phyloP scores from a whole-genome alignment of 805 yeast species.

The Wickerhamiella azymoides region DNA sequence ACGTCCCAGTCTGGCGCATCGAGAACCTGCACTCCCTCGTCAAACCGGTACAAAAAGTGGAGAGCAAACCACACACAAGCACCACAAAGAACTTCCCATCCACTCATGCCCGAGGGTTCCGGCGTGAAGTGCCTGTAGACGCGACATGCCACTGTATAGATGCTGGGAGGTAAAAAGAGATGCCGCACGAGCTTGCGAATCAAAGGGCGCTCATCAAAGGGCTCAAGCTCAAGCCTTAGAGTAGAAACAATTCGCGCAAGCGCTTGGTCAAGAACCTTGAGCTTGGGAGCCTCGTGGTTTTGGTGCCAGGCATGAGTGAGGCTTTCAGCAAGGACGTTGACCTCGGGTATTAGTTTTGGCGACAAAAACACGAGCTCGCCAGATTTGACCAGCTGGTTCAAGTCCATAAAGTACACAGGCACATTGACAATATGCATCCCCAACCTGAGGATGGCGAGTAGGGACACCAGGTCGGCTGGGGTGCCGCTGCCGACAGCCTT shows the following conservation, averaged over 20 bases:
- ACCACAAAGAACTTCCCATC: background rate
- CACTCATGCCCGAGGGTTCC: background rate
- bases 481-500: conserved; percentile 1
- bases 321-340: background rate
- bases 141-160: conserved; percentile 28
- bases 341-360: background rate
- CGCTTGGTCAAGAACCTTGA: background rate
- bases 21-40: conserved; percentile 14
- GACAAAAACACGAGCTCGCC: conserved; percentile 23
- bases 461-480: background rate
- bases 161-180: conserved; percentile 36
- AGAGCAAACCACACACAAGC: conserved; percentile 10
- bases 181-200: conserved; percentile 32
- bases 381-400: conserved; percentile 19
- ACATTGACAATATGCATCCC: conserved; percentile 16
- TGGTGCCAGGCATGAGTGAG: no score
- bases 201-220: conserved; percentile 24
- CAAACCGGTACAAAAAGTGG: conserved; percentile 18
- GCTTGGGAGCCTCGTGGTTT: background rate
- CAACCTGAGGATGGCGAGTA: conserved; percentile 24
- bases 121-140: conserved; percentile 13
- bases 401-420: conserved; percentile 20
- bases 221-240: conserved; percentile 7
- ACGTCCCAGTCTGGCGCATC: conserved; percentile 17
- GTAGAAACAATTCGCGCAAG: background rate